Conservation (phyloP, 192 early-diverging fungal species). For the Backusella circina region DNA sequence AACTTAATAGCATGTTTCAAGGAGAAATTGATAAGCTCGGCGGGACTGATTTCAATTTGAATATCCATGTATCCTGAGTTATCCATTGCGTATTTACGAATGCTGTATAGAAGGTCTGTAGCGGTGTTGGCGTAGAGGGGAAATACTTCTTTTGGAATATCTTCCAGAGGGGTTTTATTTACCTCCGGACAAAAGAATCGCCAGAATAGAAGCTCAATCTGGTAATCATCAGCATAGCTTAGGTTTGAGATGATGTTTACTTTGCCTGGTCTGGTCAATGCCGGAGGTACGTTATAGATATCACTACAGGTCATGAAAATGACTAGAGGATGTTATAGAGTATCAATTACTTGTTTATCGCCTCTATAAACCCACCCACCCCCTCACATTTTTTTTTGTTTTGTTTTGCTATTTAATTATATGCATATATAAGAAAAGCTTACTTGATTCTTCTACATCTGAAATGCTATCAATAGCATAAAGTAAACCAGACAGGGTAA, state of each 20-base stretch:
- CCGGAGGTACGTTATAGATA: slow-evolving; percentile 42
- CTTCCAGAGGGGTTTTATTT: background rate
- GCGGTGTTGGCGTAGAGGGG: no score
- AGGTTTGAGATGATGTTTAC: slow-evolving; percentile 44
- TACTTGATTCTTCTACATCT: slow-evolving; percentile 41
- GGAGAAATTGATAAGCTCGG: no score
- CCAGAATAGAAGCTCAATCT: slow-evolving; percentile 39
- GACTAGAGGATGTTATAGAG: slow-evolving; percentile 12
- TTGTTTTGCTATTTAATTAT: no score
- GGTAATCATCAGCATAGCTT: slow-evolving; percentile 44
- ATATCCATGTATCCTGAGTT: no score
- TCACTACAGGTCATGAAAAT: slow-evolving; percentile 52
- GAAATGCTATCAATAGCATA: slow-evolving; percentile 50
- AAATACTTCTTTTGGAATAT: no score
- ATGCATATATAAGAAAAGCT: background rate
- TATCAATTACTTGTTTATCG: background rate
- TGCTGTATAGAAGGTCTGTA: no score
- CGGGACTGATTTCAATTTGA: no score
- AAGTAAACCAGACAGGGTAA: slow-evolving; percentile 42
- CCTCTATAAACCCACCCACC: background rate
- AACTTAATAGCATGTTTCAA: no score
- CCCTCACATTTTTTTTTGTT: no score
- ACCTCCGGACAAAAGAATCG: slow-evolving; percentile 7
- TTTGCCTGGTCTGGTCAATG: slow-evolving; percentile 48
- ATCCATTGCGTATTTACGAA: no score